Conservation (phyloP, 345 rosid genomes). For the Heritiera littoralis region DNA sequence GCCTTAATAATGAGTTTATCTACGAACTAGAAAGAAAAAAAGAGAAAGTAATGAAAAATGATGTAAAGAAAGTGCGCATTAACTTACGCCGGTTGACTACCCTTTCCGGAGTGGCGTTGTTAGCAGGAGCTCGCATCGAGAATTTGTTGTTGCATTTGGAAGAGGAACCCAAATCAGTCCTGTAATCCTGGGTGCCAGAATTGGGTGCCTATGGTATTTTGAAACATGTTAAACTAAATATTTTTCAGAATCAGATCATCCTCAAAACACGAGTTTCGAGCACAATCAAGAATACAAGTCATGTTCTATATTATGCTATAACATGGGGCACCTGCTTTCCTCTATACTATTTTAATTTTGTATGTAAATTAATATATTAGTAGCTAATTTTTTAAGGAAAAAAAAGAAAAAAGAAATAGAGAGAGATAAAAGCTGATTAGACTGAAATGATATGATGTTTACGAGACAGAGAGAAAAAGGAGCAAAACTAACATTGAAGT, state of each 20-base stretch:
- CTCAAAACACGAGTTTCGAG: neutral
- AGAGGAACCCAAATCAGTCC: constrained; percentile 60
- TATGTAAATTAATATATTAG: neutral
- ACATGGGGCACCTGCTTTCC: neutral
- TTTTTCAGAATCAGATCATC: neutral
- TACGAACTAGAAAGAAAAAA: neutral
- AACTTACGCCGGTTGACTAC: constrained; percentile 75
- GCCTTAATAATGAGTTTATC: neutral
- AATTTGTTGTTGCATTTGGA: constrained; percentile 61
- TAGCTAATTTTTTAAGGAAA: neutral
- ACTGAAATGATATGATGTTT: constrained; percentile 28
- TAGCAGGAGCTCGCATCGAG: constrained; percentile 44
- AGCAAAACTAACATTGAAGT: constrained; percentile 40
- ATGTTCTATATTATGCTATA: neutral
- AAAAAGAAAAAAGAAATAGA: neutral
- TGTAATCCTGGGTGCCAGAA: constrained; percentile 43
- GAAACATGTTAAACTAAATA: neutral
- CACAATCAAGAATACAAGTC: neutral
- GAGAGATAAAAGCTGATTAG: neutral
- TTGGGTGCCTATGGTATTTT: constrained; percentile 42
- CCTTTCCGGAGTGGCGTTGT: constrained; percentile 45
- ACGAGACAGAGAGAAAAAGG: constrained; percentile 1
- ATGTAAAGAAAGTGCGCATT: neutral
- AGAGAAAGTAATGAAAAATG: neutral
- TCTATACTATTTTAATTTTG: neutral